Conservation (phyloP, 768 basidiomycete species). For the Pisolithus microcarpus region DNA sequence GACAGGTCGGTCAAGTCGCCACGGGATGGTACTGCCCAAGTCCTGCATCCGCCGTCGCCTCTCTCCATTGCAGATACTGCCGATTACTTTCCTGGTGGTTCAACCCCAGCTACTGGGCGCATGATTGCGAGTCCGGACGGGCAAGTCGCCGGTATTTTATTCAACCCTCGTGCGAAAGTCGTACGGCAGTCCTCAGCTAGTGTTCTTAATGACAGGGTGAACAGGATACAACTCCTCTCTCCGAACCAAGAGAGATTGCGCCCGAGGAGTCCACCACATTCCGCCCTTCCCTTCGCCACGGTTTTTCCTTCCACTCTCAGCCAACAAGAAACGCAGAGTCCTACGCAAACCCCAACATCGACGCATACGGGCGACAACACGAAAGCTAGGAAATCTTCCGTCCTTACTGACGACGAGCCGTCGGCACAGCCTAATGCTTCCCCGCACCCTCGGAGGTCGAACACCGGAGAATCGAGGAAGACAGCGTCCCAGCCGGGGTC, state of each 20-base stretch:
- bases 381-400: conserved; percentile 26
- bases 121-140: conserved; percentile 92
- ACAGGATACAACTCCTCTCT: conserved; percentile 33
- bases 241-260: conserved; percentile 23
- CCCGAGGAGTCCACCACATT: conserved; percentile 18
- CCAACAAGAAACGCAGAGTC: conserved; percentile 21
- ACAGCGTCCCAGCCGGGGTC: conserved; percentile 29
- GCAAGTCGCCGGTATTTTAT: conserved; percentile 91
- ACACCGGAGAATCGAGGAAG: conserved; percentile 24
- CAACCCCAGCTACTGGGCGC: conserved; percentile 79
- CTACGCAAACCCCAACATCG: conserved; percentile 12
- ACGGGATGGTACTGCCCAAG: conserved; percentile 36
- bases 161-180: conserved; percentile 63
- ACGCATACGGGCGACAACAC: conserved; percentile 9
- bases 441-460: conserved; percentile 21
- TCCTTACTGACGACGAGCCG: conserved; percentile 21
- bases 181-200: conserved; percentile 23
- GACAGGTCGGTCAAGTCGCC: conserved; percentile 56
- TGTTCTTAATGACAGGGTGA: conserved; percentile 28
- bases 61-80: conserved; percentile 61
- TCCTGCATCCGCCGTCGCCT: conserved; percentile 58
- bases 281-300: conserved; percentile 22
- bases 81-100: conserved; percentile 60
- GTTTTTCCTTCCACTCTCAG: conserved; percentile 14
- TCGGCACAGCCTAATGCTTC: conserved; percentile 2